phyloP scores from a whole-genome alignment of 176 grass and related monocot species.

The Saccharum officinarum region DNA sequence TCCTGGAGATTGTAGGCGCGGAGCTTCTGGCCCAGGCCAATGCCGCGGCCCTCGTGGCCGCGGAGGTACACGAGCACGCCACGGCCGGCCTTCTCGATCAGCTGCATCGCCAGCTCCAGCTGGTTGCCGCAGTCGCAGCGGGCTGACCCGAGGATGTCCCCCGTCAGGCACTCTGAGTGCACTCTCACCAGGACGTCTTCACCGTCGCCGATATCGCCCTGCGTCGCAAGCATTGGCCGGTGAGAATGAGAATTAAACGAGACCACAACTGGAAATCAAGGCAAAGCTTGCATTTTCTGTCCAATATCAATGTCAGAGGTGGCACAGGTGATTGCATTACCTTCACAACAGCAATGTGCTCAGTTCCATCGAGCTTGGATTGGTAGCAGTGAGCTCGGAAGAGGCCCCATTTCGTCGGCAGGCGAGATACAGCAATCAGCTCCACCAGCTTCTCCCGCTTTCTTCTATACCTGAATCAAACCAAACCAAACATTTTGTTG shows the following conservation, averaged over 20 bases:
- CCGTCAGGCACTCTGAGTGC: slow-evolving; percentile 92
- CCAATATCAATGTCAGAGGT: neutral
- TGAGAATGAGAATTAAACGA: neutral
- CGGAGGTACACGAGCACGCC: slow-evolving; percentile 89
- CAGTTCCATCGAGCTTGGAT: slow-evolving; percentile 86
- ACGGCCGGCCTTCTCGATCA: slow-evolving; percentile 83
- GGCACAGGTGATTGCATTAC: slow-evolving; percentile 29
- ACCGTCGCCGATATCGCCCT: slow-evolving; percentile 71
- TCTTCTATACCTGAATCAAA: slow-evolving; percentile 78
- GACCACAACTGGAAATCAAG: neutral
- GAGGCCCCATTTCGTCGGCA: slow-evolving; percentile 97
- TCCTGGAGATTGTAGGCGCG: slow-evolving; percentile 92
- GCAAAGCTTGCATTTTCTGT: neutral
- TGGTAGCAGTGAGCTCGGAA: slow-evolving; percentile 86
- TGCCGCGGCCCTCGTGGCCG: slow-evolving; percentile 93
- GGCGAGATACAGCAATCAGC: slow-evolving; percentile 70
- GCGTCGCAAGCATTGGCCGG: neutral
- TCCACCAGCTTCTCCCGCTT: slow-evolving; percentile 91
- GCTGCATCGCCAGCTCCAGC: slow-evolving; percentile 73
- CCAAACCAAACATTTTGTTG: neutral
- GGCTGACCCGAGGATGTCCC: slow-evolving; percentile 81
- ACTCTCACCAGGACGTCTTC: slow-evolving; percentile 85
- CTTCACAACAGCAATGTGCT: slow-evolving; percentile 87
- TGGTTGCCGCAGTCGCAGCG: slow-evolving; percentile 90
- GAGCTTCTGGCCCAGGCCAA: slow-evolving; percentile 87